Base-by-base conservation (phyloP, 371 early-diverging fungal genomes). In the Zychaea mexicana region DNA sequence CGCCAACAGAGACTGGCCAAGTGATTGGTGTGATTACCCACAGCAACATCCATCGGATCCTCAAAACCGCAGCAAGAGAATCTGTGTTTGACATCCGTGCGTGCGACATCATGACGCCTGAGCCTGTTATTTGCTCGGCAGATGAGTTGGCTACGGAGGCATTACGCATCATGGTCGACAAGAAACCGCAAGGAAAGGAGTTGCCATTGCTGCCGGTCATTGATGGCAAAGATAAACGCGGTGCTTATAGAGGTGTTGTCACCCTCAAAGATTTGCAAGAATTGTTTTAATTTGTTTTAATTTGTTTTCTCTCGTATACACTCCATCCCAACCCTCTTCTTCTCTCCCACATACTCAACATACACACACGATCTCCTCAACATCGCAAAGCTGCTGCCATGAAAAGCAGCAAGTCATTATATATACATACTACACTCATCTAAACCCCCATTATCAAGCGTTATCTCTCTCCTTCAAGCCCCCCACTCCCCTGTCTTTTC, bases 21-120 rank as follows among this genome's bases (percentile, higher is more conserved):
- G 69, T 82, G 15, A 52, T 68, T 3, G 83, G 83, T 13, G 61
- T 82, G 3, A 81, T 82, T 21, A 82, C 83, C 6, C 76, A 79
- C 24, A 73, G 68, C 0, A 78, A 79, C 24, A 74, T 82, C 2
- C 76, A 78, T 56, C 54, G 69, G 7, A 47, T 80, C 3, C 47
- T 80, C 27, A 76, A 76, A 47, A 58, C 76, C 13, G 63, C 72
- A 8, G 62, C 71, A n/a, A 58, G 66, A 0, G 73, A 76, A 53
- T 57, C 64, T 2, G 72, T 82, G 0, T 82, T 82, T 64, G 68
- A 79, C 30, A 67, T 78, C 15, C 39, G 64, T 12, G 83, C 83
- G 6, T 39, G 49, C 0, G 72, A 82, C 58, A 72, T 82, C 53
- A 82, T 82, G 83, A 69, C 72, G 3, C 30, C 27, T 2, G 47